Percentiles rank a stretch among this genome's conserved stretches.
These are phyloP conservation scores for Rubia yunnanensis DNA, from an alignment of 257 asterid species.

Conservation along the genomic window DNA sequence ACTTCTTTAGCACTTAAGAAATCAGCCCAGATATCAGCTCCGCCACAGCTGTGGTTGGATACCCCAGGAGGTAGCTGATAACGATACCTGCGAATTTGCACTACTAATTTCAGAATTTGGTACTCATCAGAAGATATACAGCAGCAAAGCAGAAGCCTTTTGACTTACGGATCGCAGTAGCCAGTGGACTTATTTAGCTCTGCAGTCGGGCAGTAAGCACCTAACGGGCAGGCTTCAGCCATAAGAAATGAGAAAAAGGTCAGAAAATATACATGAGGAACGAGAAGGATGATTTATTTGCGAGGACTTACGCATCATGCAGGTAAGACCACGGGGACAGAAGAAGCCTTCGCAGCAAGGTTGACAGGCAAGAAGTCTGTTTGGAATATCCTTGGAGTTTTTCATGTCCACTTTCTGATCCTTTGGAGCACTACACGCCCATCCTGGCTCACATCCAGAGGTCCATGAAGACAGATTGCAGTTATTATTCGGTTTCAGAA, in stretches of 20 bases:
- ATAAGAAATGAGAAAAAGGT: background rate
- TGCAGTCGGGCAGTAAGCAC: constrained; percentile 78
- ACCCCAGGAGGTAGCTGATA: constrained; percentile 92
- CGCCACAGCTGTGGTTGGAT: constrained; percentile 77
- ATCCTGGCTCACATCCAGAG: constrained; percentile 95
- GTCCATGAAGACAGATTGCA: constrained; percentile 81
- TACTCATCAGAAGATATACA: constrained; percentile 4
- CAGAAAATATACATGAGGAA: too few species aligned
- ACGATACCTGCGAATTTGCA: constrained; percentile 41
- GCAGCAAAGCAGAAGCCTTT: constrained; percentile 15
- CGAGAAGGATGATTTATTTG: too few species aligned
- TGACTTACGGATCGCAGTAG: constrained; percentile 90
- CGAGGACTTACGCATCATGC: constrained; percentile 85
- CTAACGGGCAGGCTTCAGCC: constrained; percentile 87
- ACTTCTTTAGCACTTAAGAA: constrained; percentile 46
- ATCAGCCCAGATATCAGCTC: constrained; percentile 95
- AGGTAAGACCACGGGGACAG: constrained; percentile 94
- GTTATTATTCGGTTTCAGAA: constrained; percentile 63
- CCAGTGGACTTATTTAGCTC: constrained; percentile 64
- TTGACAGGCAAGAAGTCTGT: constrained; percentile 40
- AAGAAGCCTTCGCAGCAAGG: constrained; percentile 96
- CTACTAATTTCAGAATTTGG: constrained; percentile 2
- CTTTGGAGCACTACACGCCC: constrained; percentile 65
- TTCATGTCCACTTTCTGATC: constrained; percentile 45
- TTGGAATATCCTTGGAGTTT: constrained; percentile 50